phyloP scores from a whole-genome alignment of 2,329 filamentous ascomycete genomes.

The Colletotrichum tropicicola region DNA sequence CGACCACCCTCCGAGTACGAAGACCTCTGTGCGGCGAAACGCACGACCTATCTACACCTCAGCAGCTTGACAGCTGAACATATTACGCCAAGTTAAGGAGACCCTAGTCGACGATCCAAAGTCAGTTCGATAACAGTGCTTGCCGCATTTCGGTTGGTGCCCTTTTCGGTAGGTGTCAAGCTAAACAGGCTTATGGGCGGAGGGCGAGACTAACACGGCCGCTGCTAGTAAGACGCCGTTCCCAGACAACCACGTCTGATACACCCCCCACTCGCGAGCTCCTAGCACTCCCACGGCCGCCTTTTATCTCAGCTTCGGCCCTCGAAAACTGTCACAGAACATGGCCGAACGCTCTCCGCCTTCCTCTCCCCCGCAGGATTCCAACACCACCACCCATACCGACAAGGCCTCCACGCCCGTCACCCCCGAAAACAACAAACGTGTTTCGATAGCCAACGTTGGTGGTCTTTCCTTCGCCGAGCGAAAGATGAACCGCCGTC shows the following conservation, averaged over 20 bases:
- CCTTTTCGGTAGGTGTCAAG: constrained; percentile 11
- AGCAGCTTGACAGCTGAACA: constrained; percentile 22
- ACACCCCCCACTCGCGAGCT: not conserved
- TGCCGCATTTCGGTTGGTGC: not conserved
- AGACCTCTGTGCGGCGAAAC: not conserved
- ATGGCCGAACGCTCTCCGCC: constrained; percentile 27
- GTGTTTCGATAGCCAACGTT: constrained; percentile 4
- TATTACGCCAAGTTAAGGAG: constrained; percentile 22
- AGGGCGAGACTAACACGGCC: constrained; percentile 22
- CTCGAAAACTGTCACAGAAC: constrained; percentile 4
- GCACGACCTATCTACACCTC: constrained; percentile 19
- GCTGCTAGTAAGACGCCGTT: constrained; percentile 22
- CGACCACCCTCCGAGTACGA: too few relatives aligned
- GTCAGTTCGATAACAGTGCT: not conserved
- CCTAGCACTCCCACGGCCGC: constrained; percentile 8
- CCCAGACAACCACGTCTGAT: constrained; percentile 11
- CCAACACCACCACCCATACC: constrained; percentile 2
- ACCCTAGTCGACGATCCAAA: not conserved
- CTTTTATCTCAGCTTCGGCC: constrained; percentile 21
- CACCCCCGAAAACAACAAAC: constrained; percentile 24
- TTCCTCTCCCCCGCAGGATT: constrained; percentile 12
- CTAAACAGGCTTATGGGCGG: constrained; percentile 7
- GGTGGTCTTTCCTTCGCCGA: constrained; percentile 40
- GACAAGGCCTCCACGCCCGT: constrained; percentile 4
- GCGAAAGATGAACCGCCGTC: constrained; percentile 36